Percentiles rank a stretch among this genome's conserved stretches.
Conservation (phyloP, 78 protist genomes). For the Protostelium mycophagum region DNA sequence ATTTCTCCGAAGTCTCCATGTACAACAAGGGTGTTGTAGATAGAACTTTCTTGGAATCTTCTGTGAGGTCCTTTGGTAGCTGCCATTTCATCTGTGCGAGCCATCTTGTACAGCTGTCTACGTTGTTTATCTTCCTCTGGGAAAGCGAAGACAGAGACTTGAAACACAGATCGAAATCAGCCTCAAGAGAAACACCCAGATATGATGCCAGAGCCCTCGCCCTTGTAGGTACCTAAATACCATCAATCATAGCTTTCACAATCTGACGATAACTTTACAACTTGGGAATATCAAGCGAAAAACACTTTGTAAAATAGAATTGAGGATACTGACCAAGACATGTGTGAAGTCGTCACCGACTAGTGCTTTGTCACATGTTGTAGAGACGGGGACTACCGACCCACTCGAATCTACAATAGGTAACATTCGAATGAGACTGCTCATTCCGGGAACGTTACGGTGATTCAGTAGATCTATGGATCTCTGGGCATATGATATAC, state of each 20-base stretch:
- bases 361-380: not conserved
- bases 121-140: not conserved
- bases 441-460: not conserved
- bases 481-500: too few species aligned
- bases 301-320: too few species aligned
- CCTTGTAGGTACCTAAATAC: not conserved
- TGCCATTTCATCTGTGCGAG: not conserved
- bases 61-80: not conserved
- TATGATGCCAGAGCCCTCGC: not conserved
- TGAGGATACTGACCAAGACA: not conserved
- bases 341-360: not conserved
- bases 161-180: not conserved
- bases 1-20: not conserved
- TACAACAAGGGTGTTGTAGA: not conserved
- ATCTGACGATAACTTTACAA: too few species aligned
- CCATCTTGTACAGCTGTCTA: not conserved
- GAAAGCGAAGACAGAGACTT: not conserved
- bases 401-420: not conserved
- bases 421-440: not conserved
- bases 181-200: not conserved
- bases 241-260: too few species aligned
- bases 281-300: too few species aligned
- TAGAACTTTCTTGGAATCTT: not conserved
- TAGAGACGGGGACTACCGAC: not conserved
- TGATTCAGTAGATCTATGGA: too few species aligned